phyloP scores from a whole-genome alignment of 495 filamentous ascomycete genomes.

The Aspergillus nidulans region DNA sequence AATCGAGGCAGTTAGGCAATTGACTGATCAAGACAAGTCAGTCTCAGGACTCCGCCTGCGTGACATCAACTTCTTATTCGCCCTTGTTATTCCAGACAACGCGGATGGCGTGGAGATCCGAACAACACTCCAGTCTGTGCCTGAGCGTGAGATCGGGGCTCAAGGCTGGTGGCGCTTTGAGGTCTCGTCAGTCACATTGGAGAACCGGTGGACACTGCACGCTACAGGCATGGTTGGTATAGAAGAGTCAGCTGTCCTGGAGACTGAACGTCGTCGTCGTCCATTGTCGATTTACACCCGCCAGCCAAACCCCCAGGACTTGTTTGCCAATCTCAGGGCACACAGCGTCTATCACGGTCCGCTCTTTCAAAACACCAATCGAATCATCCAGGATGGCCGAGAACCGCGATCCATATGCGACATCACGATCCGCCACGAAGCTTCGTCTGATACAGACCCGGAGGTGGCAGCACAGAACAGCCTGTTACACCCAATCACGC shows the following conservation, averaged over 20 bases:
- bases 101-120: background rate
- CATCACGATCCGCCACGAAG: too few relatives aligned
- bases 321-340: background rate
- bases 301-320: background rate
- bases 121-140: background rate
- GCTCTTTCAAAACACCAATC: background rate
- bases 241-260: too few relatives aligned
- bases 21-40: background rate
- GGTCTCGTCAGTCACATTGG: background rate
- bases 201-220: background rate
- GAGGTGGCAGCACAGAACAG: too few relatives aligned
- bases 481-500: too few relatives aligned
- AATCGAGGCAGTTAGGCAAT: slow-evolving; percentile 11
- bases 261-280: too few relatives aligned
- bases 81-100: background rate
- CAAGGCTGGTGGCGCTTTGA: background rate
- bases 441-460: too few relatives aligned
- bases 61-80: background rate
- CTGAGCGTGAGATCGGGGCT: background rate
- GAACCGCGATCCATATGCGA: too few relatives aligned
- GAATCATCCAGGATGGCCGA: too few relatives aligned
- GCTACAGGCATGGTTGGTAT: background rate
- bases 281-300: background rate
- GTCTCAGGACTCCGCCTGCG: background rate
- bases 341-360: background rate